phyloP scores from a whole-genome alignment of 2,329 filamentous ascomycete species.

The Alternaria ethzedia region DNA sequence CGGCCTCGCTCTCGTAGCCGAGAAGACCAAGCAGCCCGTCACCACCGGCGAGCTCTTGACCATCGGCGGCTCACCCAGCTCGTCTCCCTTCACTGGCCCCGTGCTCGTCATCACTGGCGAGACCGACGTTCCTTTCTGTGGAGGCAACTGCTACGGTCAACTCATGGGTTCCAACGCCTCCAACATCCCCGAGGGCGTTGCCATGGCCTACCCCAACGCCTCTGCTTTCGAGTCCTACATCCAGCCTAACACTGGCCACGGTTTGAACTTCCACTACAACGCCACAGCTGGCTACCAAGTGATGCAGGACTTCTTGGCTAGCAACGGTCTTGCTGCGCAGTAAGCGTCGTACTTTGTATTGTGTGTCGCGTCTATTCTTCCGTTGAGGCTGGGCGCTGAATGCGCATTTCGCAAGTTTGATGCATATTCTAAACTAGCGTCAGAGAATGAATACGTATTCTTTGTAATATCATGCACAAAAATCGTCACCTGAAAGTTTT shows the following conservation, averaged over 20 bases:
- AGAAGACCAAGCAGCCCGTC: constrained; percentile 61
- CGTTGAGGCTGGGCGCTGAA: not conserved
- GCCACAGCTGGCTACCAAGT: constrained; percentile 49
- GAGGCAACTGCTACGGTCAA: constrained; percentile 60
- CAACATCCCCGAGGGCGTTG: constrained; percentile 55
- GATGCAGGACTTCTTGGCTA: constrained; percentile 45
- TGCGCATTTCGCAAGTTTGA: not conserved
- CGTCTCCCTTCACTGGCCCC: constrained; percentile 57
- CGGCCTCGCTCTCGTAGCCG: constrained; percentile 56
- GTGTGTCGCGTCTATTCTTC: not conserved
- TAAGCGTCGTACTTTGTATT: not conserved
- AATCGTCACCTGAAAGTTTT: not conserved
- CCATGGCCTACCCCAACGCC: constrained; percentile 53
- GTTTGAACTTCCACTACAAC: constrained; percentile 58
- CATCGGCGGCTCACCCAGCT: constrained; percentile 50
- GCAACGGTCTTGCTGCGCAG: constrained; percentile 28
- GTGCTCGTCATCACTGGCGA: constrained; percentile 65
- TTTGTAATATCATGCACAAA: not conserved
- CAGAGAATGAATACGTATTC: not conserved
- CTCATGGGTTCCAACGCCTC: constrained; percentile 50
- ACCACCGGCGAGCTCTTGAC: constrained; percentile 66
- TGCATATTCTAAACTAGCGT: not conserved
- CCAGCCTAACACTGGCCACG: constrained; percentile 56
- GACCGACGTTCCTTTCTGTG: constrained; percentile 64
- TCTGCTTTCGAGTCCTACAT: constrained; percentile 61